Base-by-base conservation (phyloP, 2,329 filamentous ascomycete genomes). In the Sporothrix brasiliensis region DNA sequence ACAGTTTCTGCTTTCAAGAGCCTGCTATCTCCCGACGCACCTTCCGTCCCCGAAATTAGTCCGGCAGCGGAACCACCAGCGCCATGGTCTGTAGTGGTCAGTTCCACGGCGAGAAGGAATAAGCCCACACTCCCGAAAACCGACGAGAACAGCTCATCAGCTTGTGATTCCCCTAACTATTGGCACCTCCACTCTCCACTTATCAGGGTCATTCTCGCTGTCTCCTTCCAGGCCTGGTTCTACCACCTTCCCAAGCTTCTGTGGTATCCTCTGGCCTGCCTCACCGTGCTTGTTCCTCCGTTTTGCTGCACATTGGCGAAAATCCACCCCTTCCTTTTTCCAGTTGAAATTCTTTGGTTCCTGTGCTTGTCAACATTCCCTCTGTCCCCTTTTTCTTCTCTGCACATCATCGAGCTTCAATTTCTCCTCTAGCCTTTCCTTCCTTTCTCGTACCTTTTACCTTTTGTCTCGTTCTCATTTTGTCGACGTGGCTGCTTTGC, bases 101-200 rank as follows among this genome's bases (percentile, higher is more conserved):
- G 41, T 44, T 49, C 9, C 4, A 49, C 67, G 67, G n/a, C n/a
- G 53, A 58, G 53, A 60, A 50, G 34, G 41, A 50, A 30, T 41
- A 41, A 60, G 44, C 54, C 67, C 54, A 50, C 53, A 27, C 41
- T 69, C 41, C 67, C 54, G 54, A 69, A 69, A 63, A 68, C 67
- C 54, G 54, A 69, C 61, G 30, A 60, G 53, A 60, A 68, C 34
- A 68, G 14, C 53, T 34, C 41, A 41, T 44, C 54, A 41, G 41
- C 67, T 52, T 52, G 54, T 69, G 67, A 58, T 49, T 47, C 67
- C 52, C 41, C 52, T 6, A 14, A 21, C 44, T 47, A n/a, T 60
- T 27, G 19, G 24, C 24, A 11, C 10, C 53, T 30, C 50, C 52
- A 34, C 21, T 60, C 67, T 11, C 53, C 41, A 67, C 65, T 44